A percentile compares a stretch with the other conserved stretches of the same genome.
Conservation (phyloP, 2,329 filamentous ascomycete genomes). For the Colletotrichum phormii region DNA sequence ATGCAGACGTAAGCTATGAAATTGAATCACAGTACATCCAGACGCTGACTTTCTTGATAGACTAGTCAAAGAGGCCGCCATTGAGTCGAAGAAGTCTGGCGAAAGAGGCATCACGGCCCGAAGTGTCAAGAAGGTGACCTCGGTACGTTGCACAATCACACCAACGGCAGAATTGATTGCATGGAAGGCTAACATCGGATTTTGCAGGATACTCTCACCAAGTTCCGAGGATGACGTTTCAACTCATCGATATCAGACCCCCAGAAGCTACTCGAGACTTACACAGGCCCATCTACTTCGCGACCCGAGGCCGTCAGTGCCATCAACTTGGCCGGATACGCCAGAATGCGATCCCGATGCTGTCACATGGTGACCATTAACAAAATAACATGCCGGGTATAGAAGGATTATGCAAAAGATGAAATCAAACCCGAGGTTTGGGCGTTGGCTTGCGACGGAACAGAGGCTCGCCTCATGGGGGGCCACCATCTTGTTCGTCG, state of each 20-base stretch:
- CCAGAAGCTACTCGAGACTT: neutral
- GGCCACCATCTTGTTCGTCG: neutral
- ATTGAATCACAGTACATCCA: neutral
- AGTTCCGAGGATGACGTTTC: slow-evolving; percentile 67
- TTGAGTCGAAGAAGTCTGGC: slow-evolving; percentile 78
- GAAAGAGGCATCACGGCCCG: slow-evolving; percentile 80
- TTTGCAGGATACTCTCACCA: slow-evolving; percentile 71
- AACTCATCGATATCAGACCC: neutral
- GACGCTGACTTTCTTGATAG: slow-evolving; percentile 2
- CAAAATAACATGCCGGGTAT: neutral
- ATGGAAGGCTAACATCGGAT: neutral
- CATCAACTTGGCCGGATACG: neutral
- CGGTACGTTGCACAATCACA: slow-evolving; percentile 61
- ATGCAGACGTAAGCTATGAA: slow-evolving; percentile 68
- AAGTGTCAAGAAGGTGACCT: slow-evolving; percentile 81
- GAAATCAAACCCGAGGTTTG: neutral
- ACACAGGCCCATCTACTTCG: too few relatives aligned
- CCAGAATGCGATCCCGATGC: neutral
- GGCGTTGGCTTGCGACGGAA: neutral
- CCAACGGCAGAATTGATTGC: neutral
- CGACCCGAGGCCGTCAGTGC: neutral
- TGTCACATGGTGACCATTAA: neutral
- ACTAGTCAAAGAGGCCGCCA: slow-evolving; percentile 82
- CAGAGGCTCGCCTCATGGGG: neutral
- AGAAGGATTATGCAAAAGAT: neutral